These are phyloP conservation scores for Pyrenophora tritici-repentis DNA, from an alignment of 2,329 filamentous ascomycete species.

Conservation along the genomic window DNA sequence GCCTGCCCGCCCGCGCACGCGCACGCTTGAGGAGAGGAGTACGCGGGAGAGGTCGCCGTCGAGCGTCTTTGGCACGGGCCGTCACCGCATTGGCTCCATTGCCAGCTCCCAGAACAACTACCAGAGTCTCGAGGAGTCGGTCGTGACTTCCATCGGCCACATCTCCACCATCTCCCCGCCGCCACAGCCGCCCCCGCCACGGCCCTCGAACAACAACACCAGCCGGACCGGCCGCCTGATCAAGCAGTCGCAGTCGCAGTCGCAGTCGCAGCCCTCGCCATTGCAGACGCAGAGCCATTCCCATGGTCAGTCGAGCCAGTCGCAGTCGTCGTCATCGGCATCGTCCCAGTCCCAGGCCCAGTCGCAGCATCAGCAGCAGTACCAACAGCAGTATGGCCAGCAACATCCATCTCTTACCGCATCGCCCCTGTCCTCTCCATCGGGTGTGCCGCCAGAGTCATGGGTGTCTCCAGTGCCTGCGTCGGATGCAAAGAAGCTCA, in stretches of 20 bases:
- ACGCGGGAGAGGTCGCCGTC: conserved; percentile 50
- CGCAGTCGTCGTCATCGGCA: conserved; percentile 18
- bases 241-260: conserved; percentile 34
- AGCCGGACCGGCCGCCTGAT: conserved; percentile 33
- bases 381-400: not conserved
- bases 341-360: conserved; percentile 7
- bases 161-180: conserved; percentile 46
- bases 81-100: conserved; percentile 72
- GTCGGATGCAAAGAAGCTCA: conserved; percentile 71
- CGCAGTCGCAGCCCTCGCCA: conserved; percentile 16
- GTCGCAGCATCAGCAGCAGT: conserved; percentile 14
- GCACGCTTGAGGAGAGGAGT: conserved; percentile 55
- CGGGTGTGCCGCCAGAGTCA: conserved; percentile 38
- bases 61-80: conserved; percentile 50
- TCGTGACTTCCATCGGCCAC: conserved; percentile 50
- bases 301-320: conserved; percentile 35
- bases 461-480: conserved; percentile 55
- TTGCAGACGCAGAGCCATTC: no score
- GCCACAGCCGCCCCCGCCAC: conserved; percentile 33
- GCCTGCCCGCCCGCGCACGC: conserved; percentile 59
- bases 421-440: conserved; percentile 28
- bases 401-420: conserved; percentile 17
- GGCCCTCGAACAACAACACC: conserved; percentile 35
- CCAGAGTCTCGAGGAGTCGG: conserved; percentile 49
- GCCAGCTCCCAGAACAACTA: conserved; percentile 63